Percentiles rank a stretch among this genome's conserved stretches.
Conservation (phyloP, 1,139 yeast genomes). For the Zhuliangozyma parablackwelliae region DNA sequence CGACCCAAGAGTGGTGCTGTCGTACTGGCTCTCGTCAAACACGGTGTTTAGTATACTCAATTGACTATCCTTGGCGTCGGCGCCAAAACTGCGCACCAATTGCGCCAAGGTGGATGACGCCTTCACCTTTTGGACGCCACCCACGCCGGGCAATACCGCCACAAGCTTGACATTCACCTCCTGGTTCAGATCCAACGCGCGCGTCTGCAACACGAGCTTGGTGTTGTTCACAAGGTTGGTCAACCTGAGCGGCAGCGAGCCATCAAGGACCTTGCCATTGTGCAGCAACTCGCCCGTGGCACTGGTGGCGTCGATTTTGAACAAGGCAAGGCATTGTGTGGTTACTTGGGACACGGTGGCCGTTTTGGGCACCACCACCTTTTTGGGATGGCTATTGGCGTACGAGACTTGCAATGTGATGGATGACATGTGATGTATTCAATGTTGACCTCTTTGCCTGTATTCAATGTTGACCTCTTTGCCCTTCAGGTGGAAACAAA, state of each 20-base stretch:
- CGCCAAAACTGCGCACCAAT: constrained; percentile 12
- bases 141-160: constrained; percentile 4
- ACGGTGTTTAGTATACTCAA: too few species aligned
- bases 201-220: constrained; percentile 21
- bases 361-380: constrained; percentile 19
- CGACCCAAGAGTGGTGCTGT: constrained; percentile 9
- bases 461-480: too few species aligned
- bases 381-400: constrained; percentile 19
- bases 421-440: constrained; percentile 15
- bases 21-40: too few species aligned
- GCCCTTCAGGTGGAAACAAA: too few species aligned
- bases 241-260: constrained; percentile 29
- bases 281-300: constrained; percentile 24
- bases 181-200: constrained; percentile 11
- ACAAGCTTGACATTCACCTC: constrained; percentile 23
- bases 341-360: constrained; percentile 29
- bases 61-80: background rate
- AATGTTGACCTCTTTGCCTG: too few species aligned
- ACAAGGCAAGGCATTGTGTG: constrained; percentile 12
- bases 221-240: constrained; percentile 31
- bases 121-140: constrained; percentile 7
- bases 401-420: constrained; percentile 19
- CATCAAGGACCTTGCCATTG: constrained; percentile 29
- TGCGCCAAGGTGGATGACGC: constrained; percentile 9
- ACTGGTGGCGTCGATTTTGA: constrained; percentile 4